Evolutionary conservation across 768 basidiomycete genomes (phyloP), one percentile per base, ranked within the genome.

Genomic region (Podaxis sp.): DNA sequence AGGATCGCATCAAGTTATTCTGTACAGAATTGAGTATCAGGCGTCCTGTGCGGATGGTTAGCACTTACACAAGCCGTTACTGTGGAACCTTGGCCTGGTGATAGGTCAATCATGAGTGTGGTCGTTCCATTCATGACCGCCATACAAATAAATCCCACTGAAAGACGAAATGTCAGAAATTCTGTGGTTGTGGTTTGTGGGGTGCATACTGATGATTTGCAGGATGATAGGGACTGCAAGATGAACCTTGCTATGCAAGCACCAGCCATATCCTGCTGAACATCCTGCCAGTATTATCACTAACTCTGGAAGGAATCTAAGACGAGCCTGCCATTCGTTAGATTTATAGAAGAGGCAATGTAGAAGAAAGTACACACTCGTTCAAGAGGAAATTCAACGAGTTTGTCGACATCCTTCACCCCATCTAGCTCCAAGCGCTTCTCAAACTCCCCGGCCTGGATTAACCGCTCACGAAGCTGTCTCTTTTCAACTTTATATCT

Each of bases 1-100:
- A 76, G 69, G 88, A 89, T 30, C 89, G 85, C 9, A 88, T 79
- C 13, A 91, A 72, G 66, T 91, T 92, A 69, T 86, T 90, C 90
- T 92, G 67, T 48, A 28, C 28, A 8, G 19, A 30, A 11, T 11
- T 51, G 22, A 51, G 28, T 2, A 30, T 44, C 22, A n/a, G 39
- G 15, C 28, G 13, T 40, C 30, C 19, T 22, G 22, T 24, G 4
- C 7, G 2, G 24, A 28, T 24, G 15, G 48, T 42, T 13, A 15
- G 5, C 11, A 80, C 87, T 66, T 71, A 90, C 89, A 58, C 88
- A 91, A 57, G 88, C 89, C 2, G 87, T 89, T 3, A 89, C 80
- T 6, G 88, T 84, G 11, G 88, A 87, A 42, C 87, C 81, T 62
- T 87, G 86, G 0, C 70, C 66, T 2, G 89, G 88, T 4, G 83